Evolutionary conservation across 805 yeast species (phyloP).

Genomic region (Tetrapisispora nanseiensis): DNA sequence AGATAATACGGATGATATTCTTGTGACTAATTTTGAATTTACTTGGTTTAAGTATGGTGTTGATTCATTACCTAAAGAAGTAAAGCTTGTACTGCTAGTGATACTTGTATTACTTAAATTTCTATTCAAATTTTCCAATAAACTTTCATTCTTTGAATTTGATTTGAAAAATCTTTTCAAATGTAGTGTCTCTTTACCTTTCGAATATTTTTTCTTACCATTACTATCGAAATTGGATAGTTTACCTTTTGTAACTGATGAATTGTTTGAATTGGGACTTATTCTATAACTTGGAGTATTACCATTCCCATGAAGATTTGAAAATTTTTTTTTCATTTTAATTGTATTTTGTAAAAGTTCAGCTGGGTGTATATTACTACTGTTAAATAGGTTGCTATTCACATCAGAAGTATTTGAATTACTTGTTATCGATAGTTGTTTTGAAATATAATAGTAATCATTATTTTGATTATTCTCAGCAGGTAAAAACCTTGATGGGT

Average conservation of each 20-base stretch:
- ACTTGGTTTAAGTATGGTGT: background rate
- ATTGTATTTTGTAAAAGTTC: slow-evolving; percentile 21
- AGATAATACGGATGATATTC: slow-evolving; percentile 1
- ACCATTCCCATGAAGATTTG: background rate
- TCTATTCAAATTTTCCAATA: slow-evolving; percentile 1
- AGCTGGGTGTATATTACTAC: slow-evolving; percentile 23
- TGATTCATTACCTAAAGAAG: background rate
- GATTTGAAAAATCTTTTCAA: slow-evolving; percentile 47
- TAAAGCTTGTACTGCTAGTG: background rate
- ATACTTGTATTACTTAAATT: background rate
- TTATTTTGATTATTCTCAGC: background rate
- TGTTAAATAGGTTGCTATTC: slow-evolving; percentile 5
- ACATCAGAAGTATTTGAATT: background rate
- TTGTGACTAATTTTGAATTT: background rate
- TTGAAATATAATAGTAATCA: background rate
- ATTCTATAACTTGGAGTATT: background rate
- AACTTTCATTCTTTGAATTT: slow-evolving; percentile 8
- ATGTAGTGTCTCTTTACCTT: slow-evolving; percentile 18
- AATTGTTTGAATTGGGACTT: background rate
- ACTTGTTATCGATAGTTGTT: background rate
- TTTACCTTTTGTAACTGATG: background rate
- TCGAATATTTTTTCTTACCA: slow-evolving; percentile 4
- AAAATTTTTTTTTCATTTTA: slow-evolving; percentile 11
- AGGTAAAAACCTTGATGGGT: slow-evolving; percentile 6
- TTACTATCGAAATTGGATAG: background rate